These are phyloP conservation scores for Entomortierella parvispora DNA, from an alignment of 192 early-diverging fungal species.

Conservation along the genomic window DNA sequence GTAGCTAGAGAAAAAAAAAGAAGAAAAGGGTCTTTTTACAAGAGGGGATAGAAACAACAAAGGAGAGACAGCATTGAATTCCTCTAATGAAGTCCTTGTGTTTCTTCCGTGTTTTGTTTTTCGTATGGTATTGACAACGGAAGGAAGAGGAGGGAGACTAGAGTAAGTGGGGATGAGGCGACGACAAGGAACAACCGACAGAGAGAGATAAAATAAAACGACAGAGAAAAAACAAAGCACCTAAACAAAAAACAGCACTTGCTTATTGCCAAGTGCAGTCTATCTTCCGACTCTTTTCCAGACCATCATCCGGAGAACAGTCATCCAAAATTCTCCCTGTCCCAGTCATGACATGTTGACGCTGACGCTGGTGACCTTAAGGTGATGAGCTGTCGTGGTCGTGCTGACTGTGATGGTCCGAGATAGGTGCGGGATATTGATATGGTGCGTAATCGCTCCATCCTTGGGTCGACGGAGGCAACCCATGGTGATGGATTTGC, in stretches of 20 bases:
- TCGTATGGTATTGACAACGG: too few species aligned
- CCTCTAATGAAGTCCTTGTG: background rate
- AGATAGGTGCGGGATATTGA: conserved; percentile 37
- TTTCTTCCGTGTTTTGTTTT: background rate
- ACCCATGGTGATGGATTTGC: conserved; percentile 29
- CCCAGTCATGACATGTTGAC: background rate
- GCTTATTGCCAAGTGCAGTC: too few species aligned
- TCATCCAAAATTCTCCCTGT: background rate
- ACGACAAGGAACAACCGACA: background rate
- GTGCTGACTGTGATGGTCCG: conserved; percentile 48
- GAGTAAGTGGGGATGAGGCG: too few species aligned
- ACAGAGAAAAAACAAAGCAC: conserved; percentile 13
- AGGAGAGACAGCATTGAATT: background rate
- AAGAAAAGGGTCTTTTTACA: background rate
- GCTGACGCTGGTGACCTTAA: conserved; percentile 1
- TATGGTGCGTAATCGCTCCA: conserved; percentile 42
- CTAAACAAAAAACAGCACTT: background rate
- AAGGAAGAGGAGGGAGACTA: too few species aligned
- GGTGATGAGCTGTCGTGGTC: conserved; percentile 45
- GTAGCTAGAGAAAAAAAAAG: background rate
- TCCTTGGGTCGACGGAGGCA: conserved; percentile 45
- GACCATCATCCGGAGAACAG: too few species aligned
- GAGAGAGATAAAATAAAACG: background rate
- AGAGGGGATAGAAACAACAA: background rate
- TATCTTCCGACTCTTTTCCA: too few species aligned